Percentiles rank a stretch among this genome's conserved stretches.
Evolutionary conservation across 73 alveolate species (phyloP).

Genomic region (Paramecium caudatum): DNA sequence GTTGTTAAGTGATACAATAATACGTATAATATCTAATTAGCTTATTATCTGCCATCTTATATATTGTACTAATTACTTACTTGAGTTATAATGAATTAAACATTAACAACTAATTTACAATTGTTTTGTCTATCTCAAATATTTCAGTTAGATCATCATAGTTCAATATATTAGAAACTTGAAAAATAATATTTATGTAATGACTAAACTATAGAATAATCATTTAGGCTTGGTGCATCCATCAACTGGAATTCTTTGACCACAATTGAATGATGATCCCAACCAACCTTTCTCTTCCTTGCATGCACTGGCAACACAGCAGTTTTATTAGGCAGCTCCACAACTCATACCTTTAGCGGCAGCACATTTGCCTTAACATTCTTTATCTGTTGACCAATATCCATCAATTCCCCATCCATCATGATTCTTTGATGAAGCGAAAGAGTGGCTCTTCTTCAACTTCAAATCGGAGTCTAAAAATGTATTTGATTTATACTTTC

Average conservation of each 20-base stretch:
- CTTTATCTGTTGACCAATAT: neutral
- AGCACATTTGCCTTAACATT: neutral
- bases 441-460: conserved; percentile 44
- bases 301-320: neutral
- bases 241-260: neutral
- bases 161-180: too few relatives aligned
- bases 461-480: neutral
- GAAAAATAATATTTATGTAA: too few relatives aligned
- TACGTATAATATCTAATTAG: too few relatives aligned
- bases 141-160: too few relatives aligned
- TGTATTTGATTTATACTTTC: neutral
- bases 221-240: conserved; percentile 33
- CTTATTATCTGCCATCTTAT: too few relatives aligned
- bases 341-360: conserved; percentile 25
- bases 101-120: too few relatives aligned
- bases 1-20: too few relatives aligned
- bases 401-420: conserved; percentile 45
- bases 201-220: too few relatives aligned
- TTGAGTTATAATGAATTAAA: too few relatives aligned
- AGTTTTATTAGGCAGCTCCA: conserved; percentile 15
- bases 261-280: neutral
- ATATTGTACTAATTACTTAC: too few relatives aligned
- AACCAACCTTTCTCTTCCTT: neutral
- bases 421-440: conserved; percentile 7
- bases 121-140: too few relatives aligned